phyloP scores from a whole-genome alignment of 768 basidiomycete genomes.

The Trametes villosa region DNA sequence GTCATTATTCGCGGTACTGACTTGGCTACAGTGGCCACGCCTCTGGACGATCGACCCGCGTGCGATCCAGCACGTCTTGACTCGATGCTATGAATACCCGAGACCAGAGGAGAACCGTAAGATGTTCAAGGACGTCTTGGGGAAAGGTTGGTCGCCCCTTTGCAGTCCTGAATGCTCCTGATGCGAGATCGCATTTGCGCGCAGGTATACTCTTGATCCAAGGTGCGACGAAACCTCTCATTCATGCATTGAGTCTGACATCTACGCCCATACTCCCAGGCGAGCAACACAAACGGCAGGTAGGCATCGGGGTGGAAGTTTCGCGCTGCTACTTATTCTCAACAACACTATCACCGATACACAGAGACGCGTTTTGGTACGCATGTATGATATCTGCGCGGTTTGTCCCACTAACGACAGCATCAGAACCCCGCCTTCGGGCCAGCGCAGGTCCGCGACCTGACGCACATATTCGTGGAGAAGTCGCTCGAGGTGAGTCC shows the following conservation, averaged over 20 bases:
- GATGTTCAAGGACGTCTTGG: constrained; percentile 45
- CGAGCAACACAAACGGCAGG: background rate
- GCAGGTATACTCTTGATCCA: background rate
- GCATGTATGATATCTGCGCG: background rate
- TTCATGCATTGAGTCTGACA: background rate
- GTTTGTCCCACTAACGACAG: background rate
- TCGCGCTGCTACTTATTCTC: background rate
- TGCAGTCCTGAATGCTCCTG: too few relatives aligned
- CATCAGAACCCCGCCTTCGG: constrained; percentile 70
- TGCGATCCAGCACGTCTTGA: constrained; percentile 65
- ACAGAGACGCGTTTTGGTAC: background rate
- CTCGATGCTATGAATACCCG: constrained; percentile 56
- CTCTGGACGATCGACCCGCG: constrained; percentile 49
- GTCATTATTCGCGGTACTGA: background rate
- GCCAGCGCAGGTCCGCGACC: constrained; percentile 56
- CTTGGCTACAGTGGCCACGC: background rate
- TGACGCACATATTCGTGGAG: constrained; percentile 59
- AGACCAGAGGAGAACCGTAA: constrained; percentile 51
- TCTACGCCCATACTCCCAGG: background rate
- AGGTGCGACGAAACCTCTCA: background rate
- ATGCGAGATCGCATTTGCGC: too few relatives aligned
- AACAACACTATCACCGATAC: too few relatives aligned
- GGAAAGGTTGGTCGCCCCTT: constrained; percentile 32
- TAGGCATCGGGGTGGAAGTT: background rate
- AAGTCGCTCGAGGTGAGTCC: constrained; percentile 53